phyloP scores from a whole-genome alignment of 2,329 filamentous ascomycete species.

The Cladophialophora exuberans region DNA sequence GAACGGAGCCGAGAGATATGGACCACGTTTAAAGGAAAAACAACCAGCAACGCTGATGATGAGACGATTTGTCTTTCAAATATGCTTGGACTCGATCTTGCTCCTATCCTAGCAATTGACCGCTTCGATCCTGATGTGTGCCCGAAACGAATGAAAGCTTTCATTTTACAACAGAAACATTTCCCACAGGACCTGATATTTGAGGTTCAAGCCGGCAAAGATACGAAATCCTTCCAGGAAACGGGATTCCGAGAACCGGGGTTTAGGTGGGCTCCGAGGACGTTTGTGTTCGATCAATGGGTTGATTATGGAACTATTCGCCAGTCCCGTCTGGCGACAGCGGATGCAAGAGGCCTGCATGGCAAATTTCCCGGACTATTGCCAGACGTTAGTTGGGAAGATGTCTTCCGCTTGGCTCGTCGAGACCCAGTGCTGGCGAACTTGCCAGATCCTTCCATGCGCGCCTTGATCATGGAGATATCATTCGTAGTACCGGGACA shows the following conservation, averaged over 20 bases:
- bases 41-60: neutral
- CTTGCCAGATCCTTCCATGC: no score
- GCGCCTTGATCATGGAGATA: no score
- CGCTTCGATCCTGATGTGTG: neutral
- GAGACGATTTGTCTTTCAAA: slow-evolving; percentile 1
- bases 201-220: neutral
- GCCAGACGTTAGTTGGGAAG: no score
- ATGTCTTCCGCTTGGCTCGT: no score
- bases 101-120: neutral
- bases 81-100: slow-evolving; percentile 1
- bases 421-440: no score
- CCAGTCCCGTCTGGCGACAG: no score
- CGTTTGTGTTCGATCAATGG: slow-evolving; percentile 1
- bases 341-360: no score
- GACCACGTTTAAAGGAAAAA: neutral
- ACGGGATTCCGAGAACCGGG: neutral
- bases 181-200: neutral
- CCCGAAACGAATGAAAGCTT: neutral
- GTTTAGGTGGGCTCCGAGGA: neutral
- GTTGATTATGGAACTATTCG: no score
- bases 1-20: neutral
- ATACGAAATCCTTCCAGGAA: neutral
- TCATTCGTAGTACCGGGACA: no score
- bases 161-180: neutral
- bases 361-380: no score